Conservation (phyloP, 164 flowering plant genomes). For the Hamamelis virginiana region DNA sequence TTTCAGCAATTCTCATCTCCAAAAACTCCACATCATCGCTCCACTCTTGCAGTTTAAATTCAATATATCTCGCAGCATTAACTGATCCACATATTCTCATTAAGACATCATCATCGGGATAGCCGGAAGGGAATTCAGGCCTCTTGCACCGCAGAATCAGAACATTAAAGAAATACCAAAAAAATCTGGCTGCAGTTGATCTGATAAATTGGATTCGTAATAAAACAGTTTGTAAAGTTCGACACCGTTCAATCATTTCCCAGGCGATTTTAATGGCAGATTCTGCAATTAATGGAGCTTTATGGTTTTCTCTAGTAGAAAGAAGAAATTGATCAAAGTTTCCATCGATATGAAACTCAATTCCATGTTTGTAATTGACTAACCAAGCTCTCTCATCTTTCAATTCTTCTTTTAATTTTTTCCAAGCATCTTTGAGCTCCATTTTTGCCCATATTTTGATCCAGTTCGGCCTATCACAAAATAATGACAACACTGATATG, state of each 20-base stretch:
- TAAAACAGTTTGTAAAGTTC: conserved; percentile 35
- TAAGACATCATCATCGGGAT: conserved; percentile 26
- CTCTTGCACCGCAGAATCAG: conserved; percentile 35
- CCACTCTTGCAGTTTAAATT: conserved; percentile 55
- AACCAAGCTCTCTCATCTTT: conserved; percentile 51
- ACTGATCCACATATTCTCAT: conserved; percentile 34
- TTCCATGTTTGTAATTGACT: conserved; percentile 6
- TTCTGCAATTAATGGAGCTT: conserved; percentile 53
- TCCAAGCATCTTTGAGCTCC: conserved; percentile 56
- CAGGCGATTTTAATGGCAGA: conserved; percentile 35
- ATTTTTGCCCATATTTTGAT: conserved; percentile 64
- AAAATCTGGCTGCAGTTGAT: conserved; percentile 38
- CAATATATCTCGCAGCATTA: conserved; percentile 58
- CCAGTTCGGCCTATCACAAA: conserved; percentile 58
- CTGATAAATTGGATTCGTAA: conserved; percentile 44
- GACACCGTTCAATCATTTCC: conserved; percentile 52
- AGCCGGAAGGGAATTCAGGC: conserved; percentile 15
- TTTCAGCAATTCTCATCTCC: conserved; percentile 53
- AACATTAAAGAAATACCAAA: conserved; percentile 44
- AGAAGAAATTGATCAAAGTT: conserved; percentile 31
- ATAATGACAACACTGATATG: conserved; percentile 40
- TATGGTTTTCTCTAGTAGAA: conserved; percentile 44
- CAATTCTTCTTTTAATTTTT: conserved; percentile 49
- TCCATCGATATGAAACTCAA: conserved; percentile 7
- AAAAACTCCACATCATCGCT: conserved; percentile 52